Percentiles rank a stretch among this genome's conserved stretches.
Conservation (phyloP, 306 rosid genomes). For the Macrotyloma uniflorum region DNA sequence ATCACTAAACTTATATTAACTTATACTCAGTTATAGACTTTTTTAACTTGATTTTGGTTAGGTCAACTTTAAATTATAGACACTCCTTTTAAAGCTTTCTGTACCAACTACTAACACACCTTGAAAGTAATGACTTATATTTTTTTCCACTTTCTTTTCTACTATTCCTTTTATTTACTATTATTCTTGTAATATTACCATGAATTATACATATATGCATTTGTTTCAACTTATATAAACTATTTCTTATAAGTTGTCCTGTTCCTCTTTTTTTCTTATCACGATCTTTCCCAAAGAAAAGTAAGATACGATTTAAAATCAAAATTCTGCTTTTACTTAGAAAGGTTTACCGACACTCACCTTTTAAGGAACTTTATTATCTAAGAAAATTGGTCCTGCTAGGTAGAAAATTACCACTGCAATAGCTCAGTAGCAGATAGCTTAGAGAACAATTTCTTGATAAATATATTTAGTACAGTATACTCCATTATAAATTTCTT, state of each 20-base stretch:
- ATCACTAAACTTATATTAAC: not conserved
- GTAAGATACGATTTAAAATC: conserved; percentile 1
- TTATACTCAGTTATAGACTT: not conserved
- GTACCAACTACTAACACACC: not conserved
- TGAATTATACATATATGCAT: not conserved
- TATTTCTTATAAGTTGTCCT: not conserved
- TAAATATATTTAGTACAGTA: not conserved
- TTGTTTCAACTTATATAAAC: not conserved
- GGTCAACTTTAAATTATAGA: not conserved
- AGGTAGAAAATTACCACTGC: not conserved
- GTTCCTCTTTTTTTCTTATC: not conserved
- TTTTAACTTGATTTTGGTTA: not conserved
- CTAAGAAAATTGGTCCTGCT: not conserved
- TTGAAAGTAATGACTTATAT: not conserved
- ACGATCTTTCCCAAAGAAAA: not conserved
- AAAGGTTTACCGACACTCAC: conserved; percentile 6
- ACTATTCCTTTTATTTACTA: not conserved
- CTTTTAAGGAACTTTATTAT: not conserved
- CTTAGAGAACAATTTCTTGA: conserved; percentile 6
- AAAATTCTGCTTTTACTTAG: not conserved
- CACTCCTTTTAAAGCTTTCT: not conserved
- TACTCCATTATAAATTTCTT: not conserved
- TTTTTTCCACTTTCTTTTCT: not conserved
- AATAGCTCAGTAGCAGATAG: not conserved
- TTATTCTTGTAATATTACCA: not conserved